These are phyloP conservation scores for Phoma sp. DNA, from an alignment of 2,329 filamentous ascomycete genomes.

Conservation along the genomic window DNA sequence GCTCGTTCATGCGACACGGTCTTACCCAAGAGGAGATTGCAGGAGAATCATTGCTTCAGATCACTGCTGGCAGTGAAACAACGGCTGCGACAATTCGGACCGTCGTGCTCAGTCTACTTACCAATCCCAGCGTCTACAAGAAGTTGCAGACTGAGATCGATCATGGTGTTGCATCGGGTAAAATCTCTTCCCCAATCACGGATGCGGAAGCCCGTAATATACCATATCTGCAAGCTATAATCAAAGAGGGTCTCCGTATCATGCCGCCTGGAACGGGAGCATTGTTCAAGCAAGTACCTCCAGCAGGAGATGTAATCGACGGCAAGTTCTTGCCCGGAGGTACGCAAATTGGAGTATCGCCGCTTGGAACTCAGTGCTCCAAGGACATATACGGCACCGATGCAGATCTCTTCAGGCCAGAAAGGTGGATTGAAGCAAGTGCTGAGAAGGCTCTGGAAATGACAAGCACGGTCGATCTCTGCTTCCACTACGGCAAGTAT, in stretches of 20 bases:
- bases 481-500: constrained; percentile 37
- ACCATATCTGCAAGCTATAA: constrained; percentile 39
- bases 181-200: constrained; percentile 49
- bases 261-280: constrained; percentile 23
- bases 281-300: constrained; percentile 47
- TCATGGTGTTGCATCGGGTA: constrained; percentile 43
- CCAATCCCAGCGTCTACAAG: constrained; percentile 52
- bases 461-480: constrained; percentile 26
- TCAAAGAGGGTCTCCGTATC: constrained; percentile 42
- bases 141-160: constrained; percentile 55
- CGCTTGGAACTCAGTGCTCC: constrained; percentile 17
- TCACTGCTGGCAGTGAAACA: constrained; percentile 64
- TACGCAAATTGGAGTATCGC: constrained; percentile 27
- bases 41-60: constrained; percentile 53
- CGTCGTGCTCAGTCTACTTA: constrained; percentile 58
- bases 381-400: constrained; percentile 28
- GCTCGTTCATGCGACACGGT: constrained; percentile 56
- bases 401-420: constrained; percentile 26
- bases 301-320: constrained; percentile 24
- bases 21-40: constrained; percentile 51
- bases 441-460: constrained; percentile 36
- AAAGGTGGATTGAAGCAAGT: constrained; percentile 38
- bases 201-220: constrained; percentile 26
- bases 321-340: constrained; percentile 30
- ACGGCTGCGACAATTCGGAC: constrained; percentile 61